phyloP scores from a whole-genome alignment of 176 grass and related monocot genomes.

The Chloris gayana region DNA sequence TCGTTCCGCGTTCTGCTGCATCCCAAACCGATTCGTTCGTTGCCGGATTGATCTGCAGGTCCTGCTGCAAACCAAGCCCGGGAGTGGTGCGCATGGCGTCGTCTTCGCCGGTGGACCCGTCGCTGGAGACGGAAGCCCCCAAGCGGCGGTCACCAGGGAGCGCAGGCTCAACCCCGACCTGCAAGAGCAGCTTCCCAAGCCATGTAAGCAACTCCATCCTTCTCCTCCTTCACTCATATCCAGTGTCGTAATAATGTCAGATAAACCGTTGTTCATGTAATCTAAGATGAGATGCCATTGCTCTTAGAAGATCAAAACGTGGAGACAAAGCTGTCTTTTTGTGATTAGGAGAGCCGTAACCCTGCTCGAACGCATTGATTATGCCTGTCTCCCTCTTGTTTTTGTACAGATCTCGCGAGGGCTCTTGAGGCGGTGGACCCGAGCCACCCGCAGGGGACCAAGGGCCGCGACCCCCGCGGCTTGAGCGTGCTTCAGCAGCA shows the following conservation, averaged over 20 bases:
- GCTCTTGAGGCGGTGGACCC: conserved; percentile 59
- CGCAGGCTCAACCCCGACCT: conserved; percentile 60
- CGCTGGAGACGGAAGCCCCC: conserved; percentile 51
- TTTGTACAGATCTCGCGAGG: conserved; percentile 56
- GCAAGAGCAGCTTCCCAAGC: conserved; percentile 52
- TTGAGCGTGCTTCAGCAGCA: conserved; percentile 79
- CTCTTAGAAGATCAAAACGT: neutral
- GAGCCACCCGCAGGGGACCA: conserved; percentile 59
- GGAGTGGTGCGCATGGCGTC: conserved; percentile 31
- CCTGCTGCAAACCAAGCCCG: neutral
- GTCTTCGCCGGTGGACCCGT: conserved; percentile 1
- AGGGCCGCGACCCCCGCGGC: conserved; percentile 37
- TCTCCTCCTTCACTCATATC: neutral
- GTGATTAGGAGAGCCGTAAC: neutral
- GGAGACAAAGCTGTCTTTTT: neutral
- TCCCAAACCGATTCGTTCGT: neutral
- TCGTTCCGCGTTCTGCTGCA: neutral
- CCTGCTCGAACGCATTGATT: neutral
- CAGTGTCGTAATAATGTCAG: neutral
- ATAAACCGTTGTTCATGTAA: neutral
- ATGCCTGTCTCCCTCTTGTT: neutral
- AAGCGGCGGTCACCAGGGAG: conserved; percentile 49
- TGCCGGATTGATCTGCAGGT: neutral
- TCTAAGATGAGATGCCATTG: neutral
- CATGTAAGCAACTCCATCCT: neutral